A percentile compares a stretch with the other conserved stretches of the same genome.
phyloP scores from a whole-genome alignment of 169 alveolate genomes.

The Cryptosporidium ubiquitum region DNA sequence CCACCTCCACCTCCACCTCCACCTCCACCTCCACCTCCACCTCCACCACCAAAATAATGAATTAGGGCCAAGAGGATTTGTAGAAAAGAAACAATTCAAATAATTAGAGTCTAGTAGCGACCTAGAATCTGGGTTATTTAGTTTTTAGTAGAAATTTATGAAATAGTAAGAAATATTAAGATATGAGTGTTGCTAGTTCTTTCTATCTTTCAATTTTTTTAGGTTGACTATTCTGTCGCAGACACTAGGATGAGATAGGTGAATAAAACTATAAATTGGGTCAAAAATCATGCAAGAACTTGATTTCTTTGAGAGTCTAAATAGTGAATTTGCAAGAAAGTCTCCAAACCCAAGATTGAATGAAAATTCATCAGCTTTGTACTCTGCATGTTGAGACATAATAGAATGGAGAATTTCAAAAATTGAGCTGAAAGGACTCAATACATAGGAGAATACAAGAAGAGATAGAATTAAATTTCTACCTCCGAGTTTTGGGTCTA shows the following conservation, averaged over 20 bases:
- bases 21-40: background rate
- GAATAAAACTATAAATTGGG: conserved; percentile 46
- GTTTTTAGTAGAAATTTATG: background rate
- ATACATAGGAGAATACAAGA: conserved; percentile 18
- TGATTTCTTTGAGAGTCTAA: conserved; percentile 45
- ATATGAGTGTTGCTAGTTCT: background rate
- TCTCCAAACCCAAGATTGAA: conserved; percentile 28
- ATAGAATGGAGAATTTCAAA: conserved; percentile 6
- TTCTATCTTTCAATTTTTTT: background rate
- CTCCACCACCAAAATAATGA: background rate
- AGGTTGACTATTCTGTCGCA: conserved; percentile 34
- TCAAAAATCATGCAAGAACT: conserved; percentile 41
- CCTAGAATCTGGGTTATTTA: background rate
- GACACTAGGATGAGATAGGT: conserved; percentile 45
- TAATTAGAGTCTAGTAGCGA: background rate
- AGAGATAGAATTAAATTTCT: conserved; percentile 32
- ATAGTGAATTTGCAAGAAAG: conserved; percentile 4
- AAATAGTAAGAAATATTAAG: background rate
- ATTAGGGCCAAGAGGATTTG: background rate
- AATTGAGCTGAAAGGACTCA: conserved; percentile 26
- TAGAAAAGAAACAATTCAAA: background rate
- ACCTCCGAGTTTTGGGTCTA: conserved; percentile 34
- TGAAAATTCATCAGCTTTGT: conserved; percentile 55
- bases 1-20: conserved; percentile 47
- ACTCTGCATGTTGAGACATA: conserved; percentile 42